phyloP scores from a whole-genome alignment of 352 stramenopile genomes.

The Pythium rhizo-oryzae region DNA sequence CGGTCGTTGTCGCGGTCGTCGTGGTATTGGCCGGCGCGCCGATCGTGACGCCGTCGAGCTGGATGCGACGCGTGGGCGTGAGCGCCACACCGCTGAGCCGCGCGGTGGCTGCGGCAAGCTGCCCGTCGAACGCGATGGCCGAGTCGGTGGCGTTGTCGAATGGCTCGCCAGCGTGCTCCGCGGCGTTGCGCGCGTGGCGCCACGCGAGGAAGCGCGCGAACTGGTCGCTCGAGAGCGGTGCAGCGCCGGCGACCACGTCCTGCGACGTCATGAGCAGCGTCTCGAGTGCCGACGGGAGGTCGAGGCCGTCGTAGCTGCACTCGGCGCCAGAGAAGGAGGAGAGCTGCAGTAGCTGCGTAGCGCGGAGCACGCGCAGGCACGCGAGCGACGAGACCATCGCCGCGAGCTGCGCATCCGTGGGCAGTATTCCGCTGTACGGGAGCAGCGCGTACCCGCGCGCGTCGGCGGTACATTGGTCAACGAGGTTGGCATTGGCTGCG shows the following conservation, averaged over 20 bases:
- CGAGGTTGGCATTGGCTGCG: constrained; percentile 49
- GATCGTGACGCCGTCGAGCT: constrained; percentile 6
- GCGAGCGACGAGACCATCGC: constrained; percentile 44
- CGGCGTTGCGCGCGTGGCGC: constrained; percentile 55
- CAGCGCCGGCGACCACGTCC: constrained; percentile 35
- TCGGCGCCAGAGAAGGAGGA: constrained; percentile 39
- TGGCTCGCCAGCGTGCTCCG: constrained; percentile 43
- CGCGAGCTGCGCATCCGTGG: constrained; percentile 38
- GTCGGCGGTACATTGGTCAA: constrained; percentile 49
- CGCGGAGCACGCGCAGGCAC: constrained; percentile 56
- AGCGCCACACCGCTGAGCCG: constrained; percentile 14
- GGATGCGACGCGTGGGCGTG: constrained; percentile 8
- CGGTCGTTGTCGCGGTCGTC: no score
- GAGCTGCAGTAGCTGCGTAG: constrained; percentile 37
- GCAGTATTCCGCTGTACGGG: constrained; percentile 54
- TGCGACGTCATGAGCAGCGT: constrained; percentile 65
- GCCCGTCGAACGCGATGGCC: constrained; percentile 51
- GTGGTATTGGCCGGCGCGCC: neutral
- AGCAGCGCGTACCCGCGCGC: constrained; percentile 58
- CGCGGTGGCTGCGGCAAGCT: constrained; percentile 22
- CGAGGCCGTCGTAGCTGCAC: constrained; percentile 54
- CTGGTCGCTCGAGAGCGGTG: constrained; percentile 37
- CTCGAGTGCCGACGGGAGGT: constrained; percentile 57
- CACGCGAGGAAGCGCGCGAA: constrained; percentile 60
- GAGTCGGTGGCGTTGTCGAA: constrained; percentile 54